A percentile compares a stretch with the other conserved stretches of the same genome.
Evolutionary conservation across 768 basidiomycete genomes (phyloP).

Genomic region (Phanerochaete sordida): DNA sequence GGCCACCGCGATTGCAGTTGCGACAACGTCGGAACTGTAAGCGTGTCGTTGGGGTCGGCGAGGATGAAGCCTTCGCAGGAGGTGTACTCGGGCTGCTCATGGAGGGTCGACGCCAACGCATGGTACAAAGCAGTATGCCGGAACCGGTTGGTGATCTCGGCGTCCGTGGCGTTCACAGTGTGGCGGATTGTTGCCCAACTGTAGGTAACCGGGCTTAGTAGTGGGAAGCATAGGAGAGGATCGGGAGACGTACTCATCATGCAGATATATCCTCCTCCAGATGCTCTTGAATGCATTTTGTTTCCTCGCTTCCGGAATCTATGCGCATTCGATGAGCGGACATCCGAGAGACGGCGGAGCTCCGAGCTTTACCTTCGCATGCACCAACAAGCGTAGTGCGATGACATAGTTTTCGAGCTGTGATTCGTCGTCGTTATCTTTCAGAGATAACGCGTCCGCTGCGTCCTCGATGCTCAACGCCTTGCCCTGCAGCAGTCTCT

Average conservation of each 20-base stretch:
- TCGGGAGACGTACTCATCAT: slow-evolving; percentile 65
- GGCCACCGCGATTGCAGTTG: slow-evolving; percentile 74
- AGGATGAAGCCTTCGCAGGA: slow-evolving; percentile 45
- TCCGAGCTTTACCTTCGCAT: slow-evolving; percentile 40
- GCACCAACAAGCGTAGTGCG: slow-evolving; percentile 63
- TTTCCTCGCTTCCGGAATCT: slow-evolving; percentile 64
- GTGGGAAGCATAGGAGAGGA: not conserved
- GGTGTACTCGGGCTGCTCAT: slow-evolving; percentile 27
- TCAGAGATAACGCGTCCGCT: slow-evolving; percentile 81
- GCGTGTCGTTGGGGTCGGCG: slow-evolving; percentile 49
- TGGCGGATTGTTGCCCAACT: slow-evolving; percentile 80
- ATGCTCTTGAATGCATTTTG: slow-evolving; percentile 67
- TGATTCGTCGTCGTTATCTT: slow-evolving; percentile 59
- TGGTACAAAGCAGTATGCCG: slow-evolving; percentile 71
- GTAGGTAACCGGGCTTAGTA: not conserved
- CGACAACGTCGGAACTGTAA: slow-evolving; percentile 50
- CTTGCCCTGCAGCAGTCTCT: slow-evolving; percentile 69
- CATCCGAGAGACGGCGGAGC: not conserved
- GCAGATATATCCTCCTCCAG: slow-evolving; percentile 86
- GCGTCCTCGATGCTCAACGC: slow-evolving; percentile 75
- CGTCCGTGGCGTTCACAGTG: slow-evolving; percentile 74
- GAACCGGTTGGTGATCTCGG: slow-evolving; percentile 69
- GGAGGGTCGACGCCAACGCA: slow-evolving; percentile 50
- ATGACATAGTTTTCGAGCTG: slow-evolving; percentile 59
- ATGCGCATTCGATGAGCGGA: slow-evolving; percentile 21